Conservation (phyloP, 2,329 filamentous ascomycete genomes). For the Orbilia quercus region DNA sequence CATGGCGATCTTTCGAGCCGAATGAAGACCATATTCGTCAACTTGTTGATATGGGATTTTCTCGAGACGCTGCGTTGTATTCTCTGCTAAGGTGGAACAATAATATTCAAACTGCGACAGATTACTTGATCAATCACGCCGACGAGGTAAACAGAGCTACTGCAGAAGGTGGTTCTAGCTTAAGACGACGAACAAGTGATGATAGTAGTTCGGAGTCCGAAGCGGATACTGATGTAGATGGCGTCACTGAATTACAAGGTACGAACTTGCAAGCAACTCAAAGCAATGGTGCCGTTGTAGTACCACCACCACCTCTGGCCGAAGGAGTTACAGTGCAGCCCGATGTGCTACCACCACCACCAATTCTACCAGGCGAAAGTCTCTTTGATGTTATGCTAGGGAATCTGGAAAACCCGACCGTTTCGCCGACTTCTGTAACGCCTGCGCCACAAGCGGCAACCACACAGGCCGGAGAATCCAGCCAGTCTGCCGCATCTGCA, state of each 20-base stretch:
- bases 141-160: slow-evolving; percentile 56
- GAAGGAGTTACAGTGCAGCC: slow-evolving; percentile 35
- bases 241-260: slow-evolving; percentile 42
- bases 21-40: slow-evolving; percentile 59
- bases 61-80: slow-evolving; percentile 56
- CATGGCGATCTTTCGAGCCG: slow-evolving; percentile 60
- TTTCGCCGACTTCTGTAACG: slow-evolving; percentile 2
- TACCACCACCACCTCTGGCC: slow-evolving; percentile 16
- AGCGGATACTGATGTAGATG: slow-evolving; percentile 60
- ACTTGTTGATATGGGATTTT: slow-evolving; percentile 60
- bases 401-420: slow-evolving; percentile 18
- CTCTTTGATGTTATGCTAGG: slow-evolving; percentile 22
- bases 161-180: slow-evolving; percentile 5
- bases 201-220: slow-evolving; percentile 59
- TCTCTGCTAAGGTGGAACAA: slow-evolving; percentile 58
- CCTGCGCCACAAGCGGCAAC: slow-evolving; percentile 12
- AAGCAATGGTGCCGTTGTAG: slow-evolving; percentile 31
- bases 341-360: slow-evolving; percentile 32
- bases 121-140: slow-evolving; percentile 57
- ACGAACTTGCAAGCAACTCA: slow-evolving; percentile 55
- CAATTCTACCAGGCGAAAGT: slow-evolving; percentile 12
- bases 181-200: slow-evolving; percentile 56
- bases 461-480: not conserved
- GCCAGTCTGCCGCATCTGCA: slow-evolving; percentile 19
- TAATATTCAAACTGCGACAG: slow-evolving; percentile 57